These are phyloP conservation scores for Nymphaea colorata DNA, from an alignment of 164 flowering plant species.

Conservation along the genomic window DNA sequence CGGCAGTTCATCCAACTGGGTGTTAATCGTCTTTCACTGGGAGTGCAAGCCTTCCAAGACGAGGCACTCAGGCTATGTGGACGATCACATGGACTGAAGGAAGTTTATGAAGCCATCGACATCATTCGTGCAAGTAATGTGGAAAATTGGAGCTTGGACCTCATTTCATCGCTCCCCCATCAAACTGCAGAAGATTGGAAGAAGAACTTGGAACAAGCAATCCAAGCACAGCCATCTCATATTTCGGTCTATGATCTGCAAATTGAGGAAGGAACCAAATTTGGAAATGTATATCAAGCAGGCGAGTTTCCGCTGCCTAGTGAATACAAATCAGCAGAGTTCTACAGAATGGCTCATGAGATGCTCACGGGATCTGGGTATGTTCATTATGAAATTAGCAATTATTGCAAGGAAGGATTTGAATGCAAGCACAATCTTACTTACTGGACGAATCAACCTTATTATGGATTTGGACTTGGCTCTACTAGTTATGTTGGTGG, in stretches of 20 bases:
- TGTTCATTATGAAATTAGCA: constrained; percentile 82
- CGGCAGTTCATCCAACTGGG: constrained; percentile 54
- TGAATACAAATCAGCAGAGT: constrained; percentile 66
- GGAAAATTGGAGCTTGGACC: constrained; percentile 91
- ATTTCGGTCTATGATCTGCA: constrained; percentile 92
- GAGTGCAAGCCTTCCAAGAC: constrained; percentile 92
- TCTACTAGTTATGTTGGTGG: constrained; percentile 67
- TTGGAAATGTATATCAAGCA: constrained; percentile 78
- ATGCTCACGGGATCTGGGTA: constrained; percentile 52
- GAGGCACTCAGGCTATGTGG: constrained; percentile 77
- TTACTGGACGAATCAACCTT: constrained; percentile 75
- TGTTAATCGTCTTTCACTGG: constrained; percentile 90
- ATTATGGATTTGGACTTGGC: constrained; percentile 84
- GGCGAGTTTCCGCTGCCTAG: constrained; percentile 90
- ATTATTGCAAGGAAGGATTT: constrained; percentile 59
- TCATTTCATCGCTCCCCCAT: constrained; percentile 84
- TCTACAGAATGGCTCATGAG: constrained; percentile 64
- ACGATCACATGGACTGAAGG: constrained; percentile 72
- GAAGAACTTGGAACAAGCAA: constrained; percentile 47
- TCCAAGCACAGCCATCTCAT: constrained; percentile 59
- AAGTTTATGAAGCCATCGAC: constrained; percentile 69
- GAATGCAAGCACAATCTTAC: constrained; percentile 74
- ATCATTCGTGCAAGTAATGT: constrained; percentile 51
- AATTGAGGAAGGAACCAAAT: constrained; percentile 87
- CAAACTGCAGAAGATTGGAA: constrained; percentile 85